phyloP scores from a whole-genome alignment of 225 moss, liverwort and hornwort genomes.

The Antitrichia curtipendula region DNA sequence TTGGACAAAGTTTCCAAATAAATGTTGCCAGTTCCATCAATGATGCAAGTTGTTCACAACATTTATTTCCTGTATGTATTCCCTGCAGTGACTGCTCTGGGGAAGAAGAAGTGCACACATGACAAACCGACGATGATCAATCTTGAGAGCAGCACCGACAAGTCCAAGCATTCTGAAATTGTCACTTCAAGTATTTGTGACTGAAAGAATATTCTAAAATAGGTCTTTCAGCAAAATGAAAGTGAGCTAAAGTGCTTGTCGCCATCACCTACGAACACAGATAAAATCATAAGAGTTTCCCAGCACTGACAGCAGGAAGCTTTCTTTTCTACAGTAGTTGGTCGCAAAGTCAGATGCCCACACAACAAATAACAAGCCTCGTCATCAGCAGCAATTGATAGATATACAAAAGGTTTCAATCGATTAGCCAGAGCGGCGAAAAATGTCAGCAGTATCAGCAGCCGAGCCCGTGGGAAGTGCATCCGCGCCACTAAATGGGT shows the following conservation, averaged over 20 bases:
- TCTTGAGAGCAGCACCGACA: not conserved
- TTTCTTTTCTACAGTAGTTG: not conserved
- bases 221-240: not conserved
- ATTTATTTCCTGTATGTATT: not conserved
- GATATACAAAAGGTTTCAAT: conserved; percentile 21
- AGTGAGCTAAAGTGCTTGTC: not conserved
- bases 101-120: not conserved
- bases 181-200: not conserved
- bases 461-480: conserved; percentile 20
- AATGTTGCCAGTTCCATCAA: not conserved
- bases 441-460: conserved; percentile 42
- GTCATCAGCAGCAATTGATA: not conserved
- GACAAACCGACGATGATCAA: not conserved
- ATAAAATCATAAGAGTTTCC: not conserved
- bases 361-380: not conserved
- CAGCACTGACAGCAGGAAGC: not conserved
- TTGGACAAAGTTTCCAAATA: not conserved
- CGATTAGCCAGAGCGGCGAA: conserved; percentile 54
- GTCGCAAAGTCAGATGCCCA: not conserved
- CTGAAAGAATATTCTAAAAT: not conserved
- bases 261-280: not conserved
- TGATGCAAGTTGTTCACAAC: not conserved
- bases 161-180: not conserved
- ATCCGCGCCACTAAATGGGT: conserved; percentile 35
- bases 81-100: not conserved